A percentile compares a stretch with the other conserved stretches of the same genome.
phyloP scores from a whole-genome alignment of 805 yeast genomes.

The Ogataea neopini region DNA sequence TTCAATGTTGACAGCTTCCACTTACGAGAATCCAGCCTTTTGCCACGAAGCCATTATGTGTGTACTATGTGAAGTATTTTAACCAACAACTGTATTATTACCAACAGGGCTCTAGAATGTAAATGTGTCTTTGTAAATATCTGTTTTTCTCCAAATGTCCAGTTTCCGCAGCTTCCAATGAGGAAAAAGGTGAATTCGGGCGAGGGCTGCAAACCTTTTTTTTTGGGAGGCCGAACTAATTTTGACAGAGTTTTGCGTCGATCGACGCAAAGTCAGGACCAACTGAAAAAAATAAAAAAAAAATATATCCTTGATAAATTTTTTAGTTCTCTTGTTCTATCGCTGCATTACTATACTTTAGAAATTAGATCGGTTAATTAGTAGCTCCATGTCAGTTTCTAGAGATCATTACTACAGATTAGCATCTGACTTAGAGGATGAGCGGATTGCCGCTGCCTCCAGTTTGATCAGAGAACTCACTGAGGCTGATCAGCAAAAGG shows the following conservation, averaged over 20 bases:
- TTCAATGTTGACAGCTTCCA: constrained; percentile 12
- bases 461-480: constrained; percentile 61
- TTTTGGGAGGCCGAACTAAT: not conserved
- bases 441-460: constrained; percentile 72
- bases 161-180: constrained; percentile 13
- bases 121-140: not conserved
- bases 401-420: constrained; percentile 76
- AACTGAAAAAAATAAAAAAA: constrained; percentile 4
- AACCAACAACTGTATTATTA: not conserved
- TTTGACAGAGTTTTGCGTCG: constrained; percentile 8
- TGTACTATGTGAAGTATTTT: constrained; percentile 6
- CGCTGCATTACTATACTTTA: not conserved
- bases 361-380: too few relatives aligned
- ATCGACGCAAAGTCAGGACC: too few relatives aligned
- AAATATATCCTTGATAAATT: not conserved
- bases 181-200: constrained; percentile 1
- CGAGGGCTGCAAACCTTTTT: constrained; percentile 7
- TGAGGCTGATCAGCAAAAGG: constrained; percentile 44
- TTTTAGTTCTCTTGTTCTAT: not conserved
- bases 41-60: constrained; percentile 56
- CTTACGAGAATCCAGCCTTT: constrained; percentile 66
- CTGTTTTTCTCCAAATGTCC: constrained; percentile 8
- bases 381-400: constrained; percentile 40
- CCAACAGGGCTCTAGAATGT: not conserved
- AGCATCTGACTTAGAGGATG: constrained; percentile 73